Base-by-base conservation (phyloP, 305 asterid species). In the Fraxinus floribunda region DNA sequence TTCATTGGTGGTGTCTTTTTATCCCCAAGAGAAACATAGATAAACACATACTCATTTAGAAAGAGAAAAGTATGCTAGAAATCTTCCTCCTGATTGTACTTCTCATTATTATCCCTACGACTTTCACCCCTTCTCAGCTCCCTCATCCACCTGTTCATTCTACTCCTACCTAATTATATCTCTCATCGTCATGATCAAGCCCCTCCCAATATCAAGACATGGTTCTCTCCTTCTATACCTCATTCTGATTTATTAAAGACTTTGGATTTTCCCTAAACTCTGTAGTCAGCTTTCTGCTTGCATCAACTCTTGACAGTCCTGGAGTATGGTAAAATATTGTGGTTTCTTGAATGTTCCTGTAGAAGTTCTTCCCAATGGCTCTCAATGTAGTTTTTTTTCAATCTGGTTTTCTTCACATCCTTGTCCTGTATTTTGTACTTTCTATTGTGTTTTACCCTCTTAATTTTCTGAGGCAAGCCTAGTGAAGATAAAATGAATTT, bases 151-250 rank as follows among this genome's bases (percentile, higher is more conserved):
- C 30, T 68, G 8, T n/a, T 57, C 7, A 72, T 52, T 74, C 68
- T 44, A 55, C 78, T 20, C 41, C 38, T 20, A 36, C 60, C 79
- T 73, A 8, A 22, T 60, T 44, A 34, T 41, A 52, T 39, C 46
- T 72, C 29, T 76, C 46, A 22, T 79, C 39, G 76, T 75, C 66
- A 18, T 16, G 52, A 35, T 57, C 35, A 30, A 52, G 77, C 76
- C 46, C 71, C 74, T 78, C 36, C 75, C 41, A 70, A 30, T 29
- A 22, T 30, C 39, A 26, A 24, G 22, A 24, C 2, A 52, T 24
- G 34, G 79, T 26, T 76, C 22, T 76, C 38, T 76, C 18, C 76
- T 72, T 70, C 85, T 60, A 75, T 83, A 73, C 78, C 68, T 76
- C 68, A 36, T 29, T n/a, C 36, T 35, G 68, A 84, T 80, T 22